Evolutionary conservation across 2,329 filamentous ascomycete genomes (phyloP), one percentile per base, ranked within the genome.

Genomic region (Cercospora berteroae): DNA sequence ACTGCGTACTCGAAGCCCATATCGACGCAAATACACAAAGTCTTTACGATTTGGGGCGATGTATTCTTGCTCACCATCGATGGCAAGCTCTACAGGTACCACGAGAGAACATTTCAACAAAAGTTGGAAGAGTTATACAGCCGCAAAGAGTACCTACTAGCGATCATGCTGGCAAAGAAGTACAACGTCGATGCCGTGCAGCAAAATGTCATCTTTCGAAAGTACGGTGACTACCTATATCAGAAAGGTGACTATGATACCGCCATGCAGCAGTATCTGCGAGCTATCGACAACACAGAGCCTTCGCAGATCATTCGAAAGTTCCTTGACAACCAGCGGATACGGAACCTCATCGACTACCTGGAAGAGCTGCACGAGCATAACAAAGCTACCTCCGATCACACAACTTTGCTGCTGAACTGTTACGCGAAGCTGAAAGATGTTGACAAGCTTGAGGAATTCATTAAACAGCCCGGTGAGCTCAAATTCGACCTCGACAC

Each of bases 401-500:
- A 99, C 74, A 99, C 95, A 0, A 99, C 95, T 0, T 82, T 99
- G 10, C 84, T 99, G 0, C 82, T 99, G 52, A 99, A 99, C 77
- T 99, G 95, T 80, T 99, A 99, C 77, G 95, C 95, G 0, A 99
- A 99, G 77, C 83, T 98, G 16, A 99, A 99, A 79, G 95, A 99
- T 77, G 94, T 97, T 5, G 91, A 93, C 65, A 99, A 99, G 80
- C 84, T 99, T 6, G 94, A 99, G 76, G 90, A 91, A 25, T 99
- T 99, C 73, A 99, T 99, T 80, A 96, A 96, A 77, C 94, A 93
- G 29, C 94, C 94, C 0, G 93, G 92, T 2, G 94, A 97, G 74
- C 86, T 97, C 50, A 97, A 96, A 75, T 99, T 99, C 75, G 95
- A 99, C 77, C 84, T 98, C 2, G 95, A 99, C 72, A 99, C 95